Evolutionary conservation across 352 stramenopile genomes (phyloP).

Genomic region (Phytopythium chamaehyphon): DNA sequence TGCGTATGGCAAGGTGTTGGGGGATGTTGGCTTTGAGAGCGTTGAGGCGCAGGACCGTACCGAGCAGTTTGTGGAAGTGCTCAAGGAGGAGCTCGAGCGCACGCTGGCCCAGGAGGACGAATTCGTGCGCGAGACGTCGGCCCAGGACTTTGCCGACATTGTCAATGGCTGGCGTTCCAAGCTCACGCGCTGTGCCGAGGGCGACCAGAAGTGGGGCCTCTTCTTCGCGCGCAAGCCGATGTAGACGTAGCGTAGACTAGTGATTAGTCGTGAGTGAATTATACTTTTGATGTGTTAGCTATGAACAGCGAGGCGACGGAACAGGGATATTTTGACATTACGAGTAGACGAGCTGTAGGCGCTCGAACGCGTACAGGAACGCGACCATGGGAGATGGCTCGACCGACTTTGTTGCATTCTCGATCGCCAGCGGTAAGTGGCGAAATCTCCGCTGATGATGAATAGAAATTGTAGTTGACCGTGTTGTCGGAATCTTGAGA

Average conservation of each 20-base stretch:
- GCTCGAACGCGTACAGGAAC: constrained; percentile 5
- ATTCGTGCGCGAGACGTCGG: constrained; percentile 64
- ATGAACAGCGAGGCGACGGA: too few relatives aligned
- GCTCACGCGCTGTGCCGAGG: constrained; percentile 56
- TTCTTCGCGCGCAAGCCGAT: constrained; percentile 52
- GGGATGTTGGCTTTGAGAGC: constrained; percentile 42
- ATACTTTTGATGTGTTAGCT: too few relatives aligned
- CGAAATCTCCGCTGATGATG: too few relatives aligned
- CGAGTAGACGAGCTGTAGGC: constrained; percentile 1
- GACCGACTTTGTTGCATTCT: too few relatives aligned
- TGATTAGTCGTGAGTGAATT: too few relatives aligned
- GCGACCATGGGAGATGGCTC: neutral
- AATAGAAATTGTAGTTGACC: too few relatives aligned
- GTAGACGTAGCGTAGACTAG: neutral
- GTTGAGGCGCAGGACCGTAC: constrained; percentile 65
- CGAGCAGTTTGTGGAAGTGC: constrained; percentile 55
- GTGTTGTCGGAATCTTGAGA: too few relatives aligned
- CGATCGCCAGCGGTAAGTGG: neutral
- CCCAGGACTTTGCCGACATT: constrained; percentile 63
- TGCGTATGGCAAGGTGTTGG: constrained; percentile 52
- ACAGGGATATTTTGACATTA: neutral
- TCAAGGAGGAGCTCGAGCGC: constrained; percentile 58
- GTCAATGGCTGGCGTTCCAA: constrained; percentile 68
- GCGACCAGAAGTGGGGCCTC: constrained; percentile 76
- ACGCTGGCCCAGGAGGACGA: constrained; percentile 56